Conservation (phyloP, 2,329 filamentous ascomycete species). For the Scedosporium minutisporum region DNA sequence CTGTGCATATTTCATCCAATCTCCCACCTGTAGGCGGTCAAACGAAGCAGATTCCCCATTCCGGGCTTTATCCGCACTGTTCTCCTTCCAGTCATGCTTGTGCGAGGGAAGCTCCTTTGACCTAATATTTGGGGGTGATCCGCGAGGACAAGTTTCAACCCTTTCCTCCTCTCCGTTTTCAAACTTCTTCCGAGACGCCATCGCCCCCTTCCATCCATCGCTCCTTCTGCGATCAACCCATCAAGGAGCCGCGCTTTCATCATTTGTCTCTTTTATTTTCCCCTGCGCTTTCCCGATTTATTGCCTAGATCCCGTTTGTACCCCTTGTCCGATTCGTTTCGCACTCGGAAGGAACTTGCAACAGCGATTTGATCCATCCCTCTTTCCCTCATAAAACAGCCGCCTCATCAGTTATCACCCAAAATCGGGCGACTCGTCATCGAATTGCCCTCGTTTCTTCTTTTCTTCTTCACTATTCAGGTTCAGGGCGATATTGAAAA, state of each 20-base stretch:
- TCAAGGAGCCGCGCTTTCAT: slow-evolving; percentile 3
- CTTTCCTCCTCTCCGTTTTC: background rate
- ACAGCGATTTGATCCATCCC: background rate
- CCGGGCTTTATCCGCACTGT: background rate
- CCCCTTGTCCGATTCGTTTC: background rate
- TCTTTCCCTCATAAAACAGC: background rate
- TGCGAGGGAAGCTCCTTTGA: background rate
- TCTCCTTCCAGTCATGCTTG: background rate
- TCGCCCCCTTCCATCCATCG: slow-evolving; percentile 3
- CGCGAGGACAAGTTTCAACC: slow-evolving; percentile 12
- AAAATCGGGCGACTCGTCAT: background rate
- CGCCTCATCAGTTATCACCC: background rate
- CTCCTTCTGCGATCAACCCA: slow-evolving; percentile 3
- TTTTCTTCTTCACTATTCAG: background rate
- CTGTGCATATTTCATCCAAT: background rate
- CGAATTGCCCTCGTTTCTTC: background rate
- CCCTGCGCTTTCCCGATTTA: background rate
- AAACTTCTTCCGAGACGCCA: slow-evolving; percentile 7
- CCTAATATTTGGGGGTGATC: slow-evolving; percentile 4
- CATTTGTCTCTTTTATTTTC: background rate
- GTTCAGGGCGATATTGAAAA: background rate
- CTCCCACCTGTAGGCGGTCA: background rate
- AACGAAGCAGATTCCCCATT: too few relatives aligned
- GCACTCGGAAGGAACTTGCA: background rate
- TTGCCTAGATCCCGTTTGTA: background rate